A percentile compares a stretch with the other conserved stretches of the same genome.
Conservation (phyloP, 306 rosid genomes). For the Oxytropis ochrocephala region DNA sequence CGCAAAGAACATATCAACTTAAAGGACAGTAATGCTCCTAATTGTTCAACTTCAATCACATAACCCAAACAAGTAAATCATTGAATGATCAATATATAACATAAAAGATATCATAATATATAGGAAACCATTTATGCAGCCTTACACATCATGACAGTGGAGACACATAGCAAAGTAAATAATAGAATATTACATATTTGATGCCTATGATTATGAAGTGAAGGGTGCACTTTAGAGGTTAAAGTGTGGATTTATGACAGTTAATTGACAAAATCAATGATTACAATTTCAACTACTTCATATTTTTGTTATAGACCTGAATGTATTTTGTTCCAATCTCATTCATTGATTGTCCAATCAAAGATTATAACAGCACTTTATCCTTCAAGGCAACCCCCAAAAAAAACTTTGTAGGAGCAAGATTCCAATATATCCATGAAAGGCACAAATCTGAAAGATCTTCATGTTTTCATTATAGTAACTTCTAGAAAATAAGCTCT, state of each 20-base stretch:
- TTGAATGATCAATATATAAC: background rate
- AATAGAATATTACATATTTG: background rate
- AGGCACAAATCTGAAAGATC: background rate
- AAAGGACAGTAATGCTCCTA: background rate
- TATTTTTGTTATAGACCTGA: background rate
- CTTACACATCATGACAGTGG: background rate
- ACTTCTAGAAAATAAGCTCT: background rate
- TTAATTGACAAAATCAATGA: background rate
- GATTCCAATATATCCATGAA: background rate
- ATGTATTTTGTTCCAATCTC: background rate
- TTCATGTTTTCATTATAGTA: background rate
- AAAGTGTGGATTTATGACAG: background rate
- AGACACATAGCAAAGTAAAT: background rate
- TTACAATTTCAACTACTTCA: background rate
- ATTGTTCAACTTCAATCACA: slow-evolving; percentile 20
- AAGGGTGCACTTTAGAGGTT: background rate
- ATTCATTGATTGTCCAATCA: background rate
- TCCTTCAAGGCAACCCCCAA: background rate
- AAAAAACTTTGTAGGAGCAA: background rate
- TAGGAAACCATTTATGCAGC: background rate
- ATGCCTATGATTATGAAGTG: background rate
- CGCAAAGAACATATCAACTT: slow-evolving; percentile 13
- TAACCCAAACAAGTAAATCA: slow-evolving; percentile 10
- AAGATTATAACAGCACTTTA: background rate
- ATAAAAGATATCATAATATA: background rate